These are phyloP conservation scores for Arthrinium phaeospermum DNA, from an alignment of 2,329 filamentous ascomycete species.

Conservation along the genomic window DNA sequence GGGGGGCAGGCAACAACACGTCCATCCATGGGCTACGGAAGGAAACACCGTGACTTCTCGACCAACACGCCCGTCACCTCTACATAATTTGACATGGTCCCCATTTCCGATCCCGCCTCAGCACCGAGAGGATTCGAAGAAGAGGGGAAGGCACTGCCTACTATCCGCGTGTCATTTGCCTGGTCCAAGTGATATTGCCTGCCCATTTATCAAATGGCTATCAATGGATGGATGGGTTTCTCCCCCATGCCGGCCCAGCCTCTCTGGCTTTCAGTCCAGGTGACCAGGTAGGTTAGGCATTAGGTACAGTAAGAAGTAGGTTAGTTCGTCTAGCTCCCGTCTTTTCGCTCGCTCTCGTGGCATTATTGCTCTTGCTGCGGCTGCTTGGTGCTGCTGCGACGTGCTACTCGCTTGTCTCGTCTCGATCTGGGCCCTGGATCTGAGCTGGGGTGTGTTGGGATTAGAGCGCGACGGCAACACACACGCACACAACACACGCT, in stretches of 20 bases:
- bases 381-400: neutral
- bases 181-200: slow-evolving; percentile 5
- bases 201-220: neutral
- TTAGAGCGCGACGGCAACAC: slow-evolving; percentile 5
- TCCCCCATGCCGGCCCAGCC: slow-evolving; percentile 4
- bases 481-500: neutral
- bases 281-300: slow-evolving; percentile 16
- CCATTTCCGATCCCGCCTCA: neutral
- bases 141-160: slow-evolving; percentile 13
- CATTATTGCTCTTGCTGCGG: neutral
- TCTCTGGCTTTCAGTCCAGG: slow-evolving; percentile 1
- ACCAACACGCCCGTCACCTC: neutral
- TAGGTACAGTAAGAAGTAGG: neutral
- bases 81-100: neutral
- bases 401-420: slow-evolving; percentile 14
- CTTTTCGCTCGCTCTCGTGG: neutral
- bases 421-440: slow-evolving; percentile 9
- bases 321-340: slow-evolving; percentile 4
- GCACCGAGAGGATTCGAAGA: neutral
- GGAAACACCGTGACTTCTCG: neutral
- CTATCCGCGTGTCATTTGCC: neutral
- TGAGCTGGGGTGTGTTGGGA: slow-evolving; percentile 13
- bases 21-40: neutral
- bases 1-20: neutral
- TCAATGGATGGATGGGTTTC: slow-evolving; percentile 6